Conservation (phyloP, 2,329 filamentous ascomycete genomes). For the Teratosphaeriaceae sp. region DNA sequence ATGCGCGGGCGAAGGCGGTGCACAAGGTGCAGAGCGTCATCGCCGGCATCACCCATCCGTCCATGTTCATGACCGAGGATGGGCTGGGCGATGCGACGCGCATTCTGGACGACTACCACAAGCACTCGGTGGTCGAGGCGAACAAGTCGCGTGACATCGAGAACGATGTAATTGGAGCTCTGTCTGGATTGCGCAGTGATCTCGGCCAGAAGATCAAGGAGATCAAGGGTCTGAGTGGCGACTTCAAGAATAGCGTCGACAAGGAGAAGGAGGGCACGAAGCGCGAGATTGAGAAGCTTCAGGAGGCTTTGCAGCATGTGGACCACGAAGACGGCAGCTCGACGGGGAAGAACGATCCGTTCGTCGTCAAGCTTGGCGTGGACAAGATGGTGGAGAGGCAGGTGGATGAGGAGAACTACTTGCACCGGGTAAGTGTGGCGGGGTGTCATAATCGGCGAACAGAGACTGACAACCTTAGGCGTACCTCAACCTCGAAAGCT, state of each 20-base stretch:
- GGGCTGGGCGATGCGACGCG: slow-evolving; percentile 85
- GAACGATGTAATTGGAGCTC: slow-evolving; percentile 79
- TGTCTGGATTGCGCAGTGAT: slow-evolving; percentile 80
- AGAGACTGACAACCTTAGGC: slow-evolving; percentile 51
- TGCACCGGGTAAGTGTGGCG: slow-evolving; percentile 66
- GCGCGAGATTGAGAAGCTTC: slow-evolving; percentile 70
- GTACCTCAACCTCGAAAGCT: slow-evolving; percentile 88
- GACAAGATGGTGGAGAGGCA: slow-evolving; percentile 89
- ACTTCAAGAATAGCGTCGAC: slow-evolving; percentile 95
- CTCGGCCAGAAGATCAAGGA: slow-evolving; percentile 96
- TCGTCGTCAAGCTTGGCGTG: slow-evolving; percentile 75
- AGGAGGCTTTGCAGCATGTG: slow-evolving; percentile 71
- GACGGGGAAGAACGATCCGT: slow-evolving; percentile 86
- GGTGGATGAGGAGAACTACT: slow-evolving; percentile 93
- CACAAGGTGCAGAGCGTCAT: slow-evolving; percentile 77
- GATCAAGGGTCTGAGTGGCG: slow-evolving; percentile 85
- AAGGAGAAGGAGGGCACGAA: slow-evolving; percentile 86
- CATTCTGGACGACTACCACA: slow-evolving; percentile 76
- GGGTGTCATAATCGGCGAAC: too few species aligned
- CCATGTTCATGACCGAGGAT: slow-evolving; percentile 63
- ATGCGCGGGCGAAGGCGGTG: slow-evolving; percentile 73
- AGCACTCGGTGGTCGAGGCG: slow-evolving; percentile 68
- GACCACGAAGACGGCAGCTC: slow-evolving; percentile 66
- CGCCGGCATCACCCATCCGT: slow-evolving; percentile 69
- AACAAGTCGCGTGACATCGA: slow-evolving; percentile 89